Evolutionary conservation across 192 early-diverging fungal genomes (phyloP).

Genomic region (Geosiphon pyriformis): DNA sequence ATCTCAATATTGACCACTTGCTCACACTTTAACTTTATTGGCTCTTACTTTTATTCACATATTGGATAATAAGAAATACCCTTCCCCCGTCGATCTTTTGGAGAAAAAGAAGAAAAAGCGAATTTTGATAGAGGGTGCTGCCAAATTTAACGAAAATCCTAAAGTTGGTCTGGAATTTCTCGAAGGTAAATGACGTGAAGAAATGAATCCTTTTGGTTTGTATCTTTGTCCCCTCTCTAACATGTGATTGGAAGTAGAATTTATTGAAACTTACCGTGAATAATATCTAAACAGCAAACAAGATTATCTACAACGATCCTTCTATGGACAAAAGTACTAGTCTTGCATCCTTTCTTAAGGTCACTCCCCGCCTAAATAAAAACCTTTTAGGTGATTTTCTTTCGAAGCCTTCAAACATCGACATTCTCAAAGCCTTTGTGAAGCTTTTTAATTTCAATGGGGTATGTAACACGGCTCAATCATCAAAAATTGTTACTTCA

Average conservation of each 20-base stretch:
- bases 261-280: not conserved
- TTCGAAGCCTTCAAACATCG: constrained; percentile 77
- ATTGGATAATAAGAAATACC: constrained; percentile 11
- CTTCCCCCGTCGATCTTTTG: constrained; percentile 29
- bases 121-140: constrained; percentile 69
- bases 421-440: constrained; percentile 82
- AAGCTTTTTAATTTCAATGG: constrained; percentile 82
- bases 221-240: not conserved
- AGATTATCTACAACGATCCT: constrained; percentile 37
- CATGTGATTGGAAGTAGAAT: not conserved
- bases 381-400: constrained; percentile 83
- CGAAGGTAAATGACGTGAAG: constrained; percentile 45
- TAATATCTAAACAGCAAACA: constrained; percentile 24
- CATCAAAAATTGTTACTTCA: constrained; percentile 6
- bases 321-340: constrained; percentile 46
- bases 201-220: not conserved
- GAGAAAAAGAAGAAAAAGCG: constrained; percentile 68
- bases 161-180: constrained; percentile 83
- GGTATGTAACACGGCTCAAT: constrained; percentile 35
- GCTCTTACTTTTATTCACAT: not conserved
- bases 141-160: constrained; percentile 79
- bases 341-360: constrained; percentile 71
- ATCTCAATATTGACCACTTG: no score
- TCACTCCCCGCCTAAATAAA: constrained; percentile 84
- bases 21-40: no score